These are phyloP conservation scores for Nevesoporus exiguus DNA, from an alignment of 768 basidiomycete species.

Conservation along the genomic window DNA sequence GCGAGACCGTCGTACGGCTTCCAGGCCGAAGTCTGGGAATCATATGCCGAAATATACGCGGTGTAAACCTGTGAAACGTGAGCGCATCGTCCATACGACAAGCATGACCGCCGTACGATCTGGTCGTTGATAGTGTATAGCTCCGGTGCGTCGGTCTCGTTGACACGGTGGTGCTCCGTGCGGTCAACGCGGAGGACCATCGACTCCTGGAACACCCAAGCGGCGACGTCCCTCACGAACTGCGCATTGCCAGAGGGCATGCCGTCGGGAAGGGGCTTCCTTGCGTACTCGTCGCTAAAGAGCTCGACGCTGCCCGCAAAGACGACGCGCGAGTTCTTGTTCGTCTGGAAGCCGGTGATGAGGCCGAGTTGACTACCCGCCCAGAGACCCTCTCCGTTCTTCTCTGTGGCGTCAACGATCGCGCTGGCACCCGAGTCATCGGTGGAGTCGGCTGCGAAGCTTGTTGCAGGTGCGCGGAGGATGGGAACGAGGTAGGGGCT, in stretches of 20 bases:
- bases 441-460: constrained; percentile 70
- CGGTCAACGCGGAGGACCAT: constrained; percentile 75
- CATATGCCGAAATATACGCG: constrained; percentile 67
- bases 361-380: constrained; percentile 74
- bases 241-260: constrained; percentile 69
- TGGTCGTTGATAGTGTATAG: constrained; percentile 85
- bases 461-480: constrained; percentile 69
- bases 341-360: constrained; percentile 88
- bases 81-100: not conserved
- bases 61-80: constrained; percentile 57
- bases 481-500: constrained; percentile 84
- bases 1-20: constrained; percentile 62
- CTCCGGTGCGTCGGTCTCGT: constrained; percentile 58
- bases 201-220: constrained; percentile 91
- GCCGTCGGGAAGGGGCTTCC: constrained; percentile 58
- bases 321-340: constrained; percentile 68
- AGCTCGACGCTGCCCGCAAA: constrained; percentile 81
- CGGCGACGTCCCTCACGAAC: constrained; percentile 69
- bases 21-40: constrained; percentile 58
- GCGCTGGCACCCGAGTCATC: constrained; percentile 55
- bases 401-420: constrained; percentile 67
- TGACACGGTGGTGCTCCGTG: constrained; percentile 68
- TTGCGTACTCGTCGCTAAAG: constrained; percentile 72
- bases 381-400: constrained; percentile 76
- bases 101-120: constrained; percentile 46